These are phyloP conservation scores for Alternaria burnsii DNA, from an alignment of 2,329 filamentous ascomycete species.

Conservation along the genomic window DNA sequence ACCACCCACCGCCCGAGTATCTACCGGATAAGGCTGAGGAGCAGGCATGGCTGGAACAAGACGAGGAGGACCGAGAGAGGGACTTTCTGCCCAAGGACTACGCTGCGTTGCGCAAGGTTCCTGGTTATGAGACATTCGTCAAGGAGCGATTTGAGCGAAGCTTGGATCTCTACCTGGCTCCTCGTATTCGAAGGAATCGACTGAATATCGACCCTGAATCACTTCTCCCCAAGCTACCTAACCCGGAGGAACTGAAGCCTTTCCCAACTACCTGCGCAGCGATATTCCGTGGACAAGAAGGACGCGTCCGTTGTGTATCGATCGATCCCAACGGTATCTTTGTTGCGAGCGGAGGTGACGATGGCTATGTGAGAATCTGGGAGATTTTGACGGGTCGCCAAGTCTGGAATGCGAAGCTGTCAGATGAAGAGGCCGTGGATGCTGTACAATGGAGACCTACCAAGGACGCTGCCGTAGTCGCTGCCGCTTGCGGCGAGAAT, in stretches of 20 bases:
- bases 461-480: slow-evolving; percentile 80
- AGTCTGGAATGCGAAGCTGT: slow-evolving; percentile 83
- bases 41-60: slow-evolving; percentile 82
- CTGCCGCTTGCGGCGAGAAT: slow-evolving; percentile 84
- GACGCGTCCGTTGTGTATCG: slow-evolving; percentile 82
- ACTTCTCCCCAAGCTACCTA: slow-evolving; percentile 89
- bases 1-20: slow-evolving; percentile 95
- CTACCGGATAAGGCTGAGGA: slow-evolving; percentile 85
- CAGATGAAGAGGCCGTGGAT: slow-evolving; percentile 80
- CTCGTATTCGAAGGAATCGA: slow-evolving; percentile 88
- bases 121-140: slow-evolving; percentile 87
- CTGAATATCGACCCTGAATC: slow-evolving; percentile 97
- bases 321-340: slow-evolving; percentile 87
- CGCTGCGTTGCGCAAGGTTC: slow-evolving; percentile 86
- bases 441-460: slow-evolving; percentile 89
- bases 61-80: slow-evolving; percentile 89
- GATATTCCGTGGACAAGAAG: slow-evolving; percentile 86
- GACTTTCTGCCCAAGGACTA: slow-evolving; percentile 87
- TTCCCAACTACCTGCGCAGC: slow-evolving; percentile 92
- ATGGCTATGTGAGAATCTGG: slow-evolving; percentile 92
- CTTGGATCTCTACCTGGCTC: slow-evolving; percentile 93
- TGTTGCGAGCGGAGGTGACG: slow-evolving; percentile 91
- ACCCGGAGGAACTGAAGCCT: slow-evolving; percentile 90
- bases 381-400: slow-evolving; percentile 85
- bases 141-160: slow-evolving; percentile 97